Conservation (phyloP, 2,329 filamentous ascomycete species). For the Aspergillus luchuensis region DNA sequence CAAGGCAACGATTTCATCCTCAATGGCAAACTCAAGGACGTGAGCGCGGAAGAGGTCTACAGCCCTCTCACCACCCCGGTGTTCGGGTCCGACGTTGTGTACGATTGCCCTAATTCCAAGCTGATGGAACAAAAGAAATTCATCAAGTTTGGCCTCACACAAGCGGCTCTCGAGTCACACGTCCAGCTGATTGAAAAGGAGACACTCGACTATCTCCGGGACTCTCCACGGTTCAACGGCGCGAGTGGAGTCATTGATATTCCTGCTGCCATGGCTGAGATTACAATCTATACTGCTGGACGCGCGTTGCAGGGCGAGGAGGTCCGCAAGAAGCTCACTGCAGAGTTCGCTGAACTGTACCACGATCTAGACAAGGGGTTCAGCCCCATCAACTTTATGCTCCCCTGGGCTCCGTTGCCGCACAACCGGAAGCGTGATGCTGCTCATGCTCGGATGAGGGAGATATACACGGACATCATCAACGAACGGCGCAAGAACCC, state of each 20-base stretch:
- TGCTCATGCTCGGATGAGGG: conserved; percentile 70
- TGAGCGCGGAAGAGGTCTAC: conserved; percentile 90
- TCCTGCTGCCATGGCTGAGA: conserved; percentile 68
- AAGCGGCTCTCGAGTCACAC: conserved; percentile 65
- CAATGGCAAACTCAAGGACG: conserved; percentile 87
- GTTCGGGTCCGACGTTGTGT: conserved; percentile 84
- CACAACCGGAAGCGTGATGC: conserved; percentile 72
- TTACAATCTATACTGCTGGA: conserved; percentile 80
- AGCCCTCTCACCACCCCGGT: conserved; percentile 69
- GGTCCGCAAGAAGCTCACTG: conserved; percentile 70
- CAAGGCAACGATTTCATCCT: conserved; percentile 90
- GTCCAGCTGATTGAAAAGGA: conserved; percentile 79
- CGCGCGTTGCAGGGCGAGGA: conserved; percentile 75
- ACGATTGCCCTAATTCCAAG: conserved; percentile 88
- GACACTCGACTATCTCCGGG: conserved; percentile 55
- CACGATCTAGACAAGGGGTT: conserved; percentile 82
- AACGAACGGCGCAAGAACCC: conserved; percentile 57
- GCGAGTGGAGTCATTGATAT: conserved; percentile 65
- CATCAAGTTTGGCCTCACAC: conserved; percentile 65
- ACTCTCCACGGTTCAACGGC: conserved; percentile 60
- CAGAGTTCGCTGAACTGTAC: conserved; percentile 72
- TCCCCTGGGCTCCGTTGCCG: conserved; percentile 76
- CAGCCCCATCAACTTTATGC: conserved; percentile 77
- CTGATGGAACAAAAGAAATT: conserved; percentile 95
- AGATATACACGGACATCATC: conserved; percentile 73